Conservation (phyloP, 164 flowering plant genomes). For the Piper longum region DNA sequence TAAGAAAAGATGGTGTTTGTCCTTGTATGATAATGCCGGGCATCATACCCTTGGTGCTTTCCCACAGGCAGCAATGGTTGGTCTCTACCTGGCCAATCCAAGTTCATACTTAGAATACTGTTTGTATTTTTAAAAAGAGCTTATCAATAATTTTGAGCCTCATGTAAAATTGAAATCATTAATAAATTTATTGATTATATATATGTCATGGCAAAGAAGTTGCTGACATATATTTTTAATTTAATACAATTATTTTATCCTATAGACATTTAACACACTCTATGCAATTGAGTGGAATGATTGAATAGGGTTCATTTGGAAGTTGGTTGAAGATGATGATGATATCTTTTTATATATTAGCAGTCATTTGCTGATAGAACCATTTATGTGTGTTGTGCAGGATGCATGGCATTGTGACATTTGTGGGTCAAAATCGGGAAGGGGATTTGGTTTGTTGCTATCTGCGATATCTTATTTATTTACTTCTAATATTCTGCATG, state of each 20-base stretch:
- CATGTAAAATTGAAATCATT: no score
- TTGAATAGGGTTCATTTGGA: no score
- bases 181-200: no score
- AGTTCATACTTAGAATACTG: background rate
- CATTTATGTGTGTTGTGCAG: slow-evolving; percentile 16
- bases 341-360: no score
- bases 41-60: slow-evolving; percentile 87
- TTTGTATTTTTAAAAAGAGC: background rate
- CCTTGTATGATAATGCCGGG: slow-evolving; percentile 84
- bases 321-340: no score
- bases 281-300: no score
- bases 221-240: no score
- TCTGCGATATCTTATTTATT: background rate
- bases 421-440: slow-evolving; percentile 41
- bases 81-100: slow-evolving; percentile 7
- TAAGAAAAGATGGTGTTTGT: slow-evolving; percentile 94
- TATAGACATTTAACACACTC: no score
- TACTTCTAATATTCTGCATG: background rate
- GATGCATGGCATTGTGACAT: slow-evolving; percentile 69
- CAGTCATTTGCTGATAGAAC: background rate
- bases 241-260: no score
- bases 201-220: no score
- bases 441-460: slow-evolving; percentile 47
- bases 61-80: slow-evolving; percentile 86
- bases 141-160: no score